Conservation (phyloP, 2,329 filamentous ascomycete genomes). For the Nectriaceae sp. region DNA sequence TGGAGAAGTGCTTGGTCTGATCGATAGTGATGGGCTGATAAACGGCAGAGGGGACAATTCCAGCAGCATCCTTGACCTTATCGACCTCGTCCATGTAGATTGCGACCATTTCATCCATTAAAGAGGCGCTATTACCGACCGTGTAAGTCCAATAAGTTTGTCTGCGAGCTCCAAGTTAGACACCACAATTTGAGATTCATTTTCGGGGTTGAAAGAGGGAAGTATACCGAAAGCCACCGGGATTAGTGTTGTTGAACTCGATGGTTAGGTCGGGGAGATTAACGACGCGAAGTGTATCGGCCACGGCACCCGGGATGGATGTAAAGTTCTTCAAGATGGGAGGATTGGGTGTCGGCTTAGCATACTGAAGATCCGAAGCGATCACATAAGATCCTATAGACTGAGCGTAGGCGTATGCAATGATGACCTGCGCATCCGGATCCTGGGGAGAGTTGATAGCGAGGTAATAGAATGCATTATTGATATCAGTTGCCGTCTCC, state of each 20-base stretch:
- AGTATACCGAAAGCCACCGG: slow-evolving; percentile 24
- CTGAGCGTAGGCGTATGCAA: slow-evolving; percentile 24
- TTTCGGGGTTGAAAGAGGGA: not conserved
- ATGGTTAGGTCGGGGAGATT: slow-evolving; percentile 20
- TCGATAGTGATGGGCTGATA: slow-evolving; percentile 45
- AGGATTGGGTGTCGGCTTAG: slow-evolving; percentile 16
- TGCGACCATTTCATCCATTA: slow-evolving; percentile 24
- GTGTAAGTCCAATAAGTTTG: slow-evolving; percentile 26
- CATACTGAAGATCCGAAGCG: slow-evolving; percentile 20
- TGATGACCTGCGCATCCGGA: slow-evolving; percentile 23
- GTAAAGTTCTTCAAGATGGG: slow-evolving; percentile 23
- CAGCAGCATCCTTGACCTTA: slow-evolving; percentile 19
- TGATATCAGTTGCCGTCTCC: slow-evolving; percentile 19
- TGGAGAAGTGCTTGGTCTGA: slow-evolving; percentile 35
- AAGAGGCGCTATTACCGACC: slow-evolving; percentile 12
- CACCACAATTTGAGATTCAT: not conserved
- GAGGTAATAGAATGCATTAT: slow-evolving; percentile 22
- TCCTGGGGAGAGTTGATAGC: slow-evolving; percentile 19
- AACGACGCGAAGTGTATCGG: slow-evolving; percentile 17
- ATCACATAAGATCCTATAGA: slow-evolving; percentile 13
- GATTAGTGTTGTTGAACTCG: slow-evolving; percentile 23
- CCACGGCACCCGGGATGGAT: slow-evolving; percentile 16
- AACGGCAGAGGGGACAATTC: slow-evolving; percentile 29
- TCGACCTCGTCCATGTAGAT: slow-evolving; percentile 25
- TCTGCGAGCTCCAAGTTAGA: slow-evolving; percentile 2